phyloP scores from a whole-genome alignment of 83 land plant genomes.

The Picea abies region DNA sequence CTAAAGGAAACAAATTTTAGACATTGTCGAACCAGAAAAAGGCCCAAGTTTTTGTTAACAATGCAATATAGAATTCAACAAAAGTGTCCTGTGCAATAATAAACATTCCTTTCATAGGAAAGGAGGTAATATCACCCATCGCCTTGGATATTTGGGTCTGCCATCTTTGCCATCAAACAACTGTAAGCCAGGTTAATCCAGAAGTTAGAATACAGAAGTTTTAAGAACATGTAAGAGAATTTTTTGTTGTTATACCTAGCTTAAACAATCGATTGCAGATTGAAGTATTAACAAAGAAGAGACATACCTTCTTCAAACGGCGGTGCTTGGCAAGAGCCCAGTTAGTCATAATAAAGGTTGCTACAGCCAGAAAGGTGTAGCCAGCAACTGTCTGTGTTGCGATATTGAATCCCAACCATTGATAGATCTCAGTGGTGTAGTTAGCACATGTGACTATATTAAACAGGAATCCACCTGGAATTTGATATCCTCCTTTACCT shows the following conservation, averaged over 20 bases:
- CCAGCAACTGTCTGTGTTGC: constrained; percentile 95
- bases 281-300: background rate
- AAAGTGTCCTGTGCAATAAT: background rate
- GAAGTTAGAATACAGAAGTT: background rate
- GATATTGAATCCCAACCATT: constrained; percentile 94
- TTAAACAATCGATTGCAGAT: background rate
- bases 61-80: background rate
- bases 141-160: constrained; percentile 74
- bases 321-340: constrained; percentile 96
- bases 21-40: background rate
- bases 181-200: constrained; percentile 38
- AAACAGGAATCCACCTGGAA: constrained; percentile 86
- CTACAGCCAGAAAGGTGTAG: constrained; percentile 76
- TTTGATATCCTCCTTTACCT: constrained; percentile 89
- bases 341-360: constrained; percentile 77
- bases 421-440: constrained; percentile 95
- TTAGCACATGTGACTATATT: constrained; percentile 93
- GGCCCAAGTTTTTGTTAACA: background rate
- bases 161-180: constrained; percentile 92
- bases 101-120: constrained; percentile 40
- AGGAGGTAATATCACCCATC: constrained; percentile 92
- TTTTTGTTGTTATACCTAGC: background rate
- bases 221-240: background rate
- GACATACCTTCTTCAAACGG: constrained; percentile 76
- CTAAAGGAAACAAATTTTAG: background rate